phyloP scores from a whole-genome alignment of 768 basidiomycete genomes.

The Polyporus arcularius region DNA sequence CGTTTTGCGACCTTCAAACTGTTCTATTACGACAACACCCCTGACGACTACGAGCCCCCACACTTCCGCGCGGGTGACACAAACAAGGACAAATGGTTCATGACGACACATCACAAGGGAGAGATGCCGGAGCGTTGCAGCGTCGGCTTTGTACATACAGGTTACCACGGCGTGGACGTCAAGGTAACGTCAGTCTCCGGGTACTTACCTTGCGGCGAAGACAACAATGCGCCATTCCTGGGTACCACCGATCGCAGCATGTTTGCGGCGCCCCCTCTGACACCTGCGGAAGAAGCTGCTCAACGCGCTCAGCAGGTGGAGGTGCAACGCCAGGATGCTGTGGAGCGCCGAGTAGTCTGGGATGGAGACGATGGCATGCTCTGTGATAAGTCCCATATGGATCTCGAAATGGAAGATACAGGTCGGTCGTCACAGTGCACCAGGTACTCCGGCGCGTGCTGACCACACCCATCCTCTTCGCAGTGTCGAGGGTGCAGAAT shows the following conservation, averaged over 20 bases:
- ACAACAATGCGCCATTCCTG: conserved; percentile 56
- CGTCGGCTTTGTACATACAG: conserved; percentile 67
- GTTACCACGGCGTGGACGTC: conserved; percentile 75
- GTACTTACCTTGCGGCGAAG: conserved; percentile 67
- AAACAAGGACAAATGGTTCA: conserved; percentile 76
- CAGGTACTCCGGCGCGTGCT: conserved; percentile 26
- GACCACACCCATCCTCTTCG: conserved; percentile 6
- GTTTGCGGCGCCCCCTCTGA: conserved; percentile 41
- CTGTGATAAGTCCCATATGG: too few relatives aligned
- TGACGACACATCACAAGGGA: conserved; percentile 71
- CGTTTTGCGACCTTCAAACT: conserved; percentile 89
- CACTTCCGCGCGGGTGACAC: conserved; percentile 73
- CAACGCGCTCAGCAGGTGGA: conserved; percentile 56
- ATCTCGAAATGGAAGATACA: conserved; percentile 41
- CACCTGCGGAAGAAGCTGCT: conserved; percentile 59
- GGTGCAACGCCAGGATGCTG: conserved; percentile 63
- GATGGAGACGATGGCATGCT: conserved; percentile 45
- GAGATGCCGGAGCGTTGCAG: conserved; percentile 77
- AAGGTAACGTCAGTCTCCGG: conserved; percentile 73
- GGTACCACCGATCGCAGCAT: conserved; percentile 40
- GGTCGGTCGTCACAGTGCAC: conserved; percentile 37
- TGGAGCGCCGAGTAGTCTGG: conserved; percentile 66
- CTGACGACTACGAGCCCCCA: conserved; percentile 82
- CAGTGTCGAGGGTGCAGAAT: background rate
- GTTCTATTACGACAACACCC: conserved; percentile 79